Conservation (phyloP, 371 early-diverging fungal species). For the Mortierella sp. region DNA sequence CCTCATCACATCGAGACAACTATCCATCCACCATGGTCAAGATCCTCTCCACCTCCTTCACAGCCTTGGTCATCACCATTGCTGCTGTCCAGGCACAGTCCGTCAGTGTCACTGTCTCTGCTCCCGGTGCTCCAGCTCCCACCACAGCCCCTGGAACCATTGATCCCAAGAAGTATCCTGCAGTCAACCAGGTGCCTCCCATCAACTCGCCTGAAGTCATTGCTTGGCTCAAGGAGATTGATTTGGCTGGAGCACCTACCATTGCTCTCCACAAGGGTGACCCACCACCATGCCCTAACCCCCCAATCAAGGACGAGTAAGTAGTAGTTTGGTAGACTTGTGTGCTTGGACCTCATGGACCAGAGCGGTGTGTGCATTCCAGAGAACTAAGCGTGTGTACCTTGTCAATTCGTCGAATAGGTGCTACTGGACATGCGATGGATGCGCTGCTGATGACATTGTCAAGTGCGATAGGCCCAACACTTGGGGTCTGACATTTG, state of each 20-base stretch:
- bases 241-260: slow-evolving; percentile 33
- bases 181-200: slow-evolving; percentile 18
- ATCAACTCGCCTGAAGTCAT: slow-evolving; percentile 36
- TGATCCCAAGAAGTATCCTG: slow-evolving; percentile 13
- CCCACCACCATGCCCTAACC: slow-evolving; percentile 34
- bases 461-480: slow-evolving; percentile 17
- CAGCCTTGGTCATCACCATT: slow-evolving; percentile 19
- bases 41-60: slow-evolving; percentile 26
- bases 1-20: too few species aligned
- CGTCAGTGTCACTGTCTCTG: background rate
- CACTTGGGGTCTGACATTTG: slow-evolving; percentile 67
- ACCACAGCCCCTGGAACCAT: slow-evolving; percentile 1
- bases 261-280: slow-evolving; percentile 25
- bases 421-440: slow-evolving; percentile 47
- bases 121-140: slow-evolving; percentile 5
- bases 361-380: too few species aligned
- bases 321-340: background rate
- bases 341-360: too few species aligned
- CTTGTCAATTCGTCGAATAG: slow-evolving; percentile 1
- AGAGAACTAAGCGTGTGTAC: too few species aligned
- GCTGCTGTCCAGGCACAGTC: slow-evolving; percentile 25
- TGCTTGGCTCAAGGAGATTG: slow-evolving; percentile 48
- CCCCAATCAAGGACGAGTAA: slow-evolving; percentile 29
- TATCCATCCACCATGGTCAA: slow-evolving; percentile 22
- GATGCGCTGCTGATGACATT: slow-evolving; percentile 32